These are phyloP conservation scores for Ophiostoma montium DNA, from an alignment of 2,329 filamentous ascomycete species.

Conservation along the genomic window DNA sequence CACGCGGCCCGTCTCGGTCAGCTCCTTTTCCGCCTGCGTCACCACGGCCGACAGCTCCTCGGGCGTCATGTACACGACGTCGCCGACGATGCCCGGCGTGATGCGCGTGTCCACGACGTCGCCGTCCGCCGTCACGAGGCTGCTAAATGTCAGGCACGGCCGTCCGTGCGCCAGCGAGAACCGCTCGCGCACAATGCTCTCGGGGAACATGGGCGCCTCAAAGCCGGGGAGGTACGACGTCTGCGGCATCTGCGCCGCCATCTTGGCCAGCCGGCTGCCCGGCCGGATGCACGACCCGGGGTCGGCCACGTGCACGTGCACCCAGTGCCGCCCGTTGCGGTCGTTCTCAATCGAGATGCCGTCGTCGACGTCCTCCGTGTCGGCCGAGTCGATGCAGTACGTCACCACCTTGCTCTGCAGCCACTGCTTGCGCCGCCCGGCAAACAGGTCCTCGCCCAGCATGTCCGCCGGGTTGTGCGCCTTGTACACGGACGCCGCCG, in stretches of 20 bases:
- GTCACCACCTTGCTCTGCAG: constrained; percentile 27
- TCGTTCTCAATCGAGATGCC: constrained; percentile 57
- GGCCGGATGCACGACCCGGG: constrained; percentile 55
- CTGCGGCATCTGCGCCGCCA: constrained; percentile 45
- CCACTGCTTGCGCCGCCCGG: constrained; percentile 43
- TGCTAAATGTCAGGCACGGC: constrained; percentile 48
- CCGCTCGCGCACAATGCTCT: constrained; percentile 29
- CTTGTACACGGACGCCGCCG: neutral
- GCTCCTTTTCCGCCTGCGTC: constrained; percentile 4
- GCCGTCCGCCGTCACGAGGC: constrained; percentile 38
- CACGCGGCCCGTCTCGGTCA: neutral
- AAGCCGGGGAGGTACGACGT: constrained; percentile 48
- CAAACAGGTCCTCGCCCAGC: constrained; percentile 29
- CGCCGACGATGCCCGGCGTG: constrained; percentile 33
- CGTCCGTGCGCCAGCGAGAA: constrained; percentile 40
- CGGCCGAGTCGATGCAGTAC: constrained; percentile 58
- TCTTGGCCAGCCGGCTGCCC: constrained; percentile 41
- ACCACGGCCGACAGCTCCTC: constrained; percentile 32
- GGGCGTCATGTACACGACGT: constrained; percentile 43
- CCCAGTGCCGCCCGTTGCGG: constrained; percentile 38
- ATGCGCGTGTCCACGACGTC: constrained; percentile 40
- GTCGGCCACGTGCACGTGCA: constrained; percentile 68
- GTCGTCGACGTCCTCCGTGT: constrained; percentile 63
- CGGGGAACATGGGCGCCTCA: constrained; percentile 42
- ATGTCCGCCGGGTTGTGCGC: neutral